Conservation (phyloP, 106 monocot genomes). For the Narthecium ossifragum region DNA sequence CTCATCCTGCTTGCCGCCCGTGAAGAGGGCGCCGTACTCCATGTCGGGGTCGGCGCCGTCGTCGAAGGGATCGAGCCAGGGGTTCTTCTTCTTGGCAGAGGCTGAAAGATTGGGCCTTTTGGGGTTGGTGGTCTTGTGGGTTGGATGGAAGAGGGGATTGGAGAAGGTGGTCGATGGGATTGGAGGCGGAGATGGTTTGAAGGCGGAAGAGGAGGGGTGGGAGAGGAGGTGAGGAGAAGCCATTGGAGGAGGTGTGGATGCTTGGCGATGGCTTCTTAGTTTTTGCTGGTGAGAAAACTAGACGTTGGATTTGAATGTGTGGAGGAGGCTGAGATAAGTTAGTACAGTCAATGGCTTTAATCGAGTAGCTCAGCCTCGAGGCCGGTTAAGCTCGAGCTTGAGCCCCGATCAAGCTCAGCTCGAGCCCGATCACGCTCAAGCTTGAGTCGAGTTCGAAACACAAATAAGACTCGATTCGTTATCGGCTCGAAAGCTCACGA, state of each 20-base stretch:
- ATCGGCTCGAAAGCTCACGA: no score
- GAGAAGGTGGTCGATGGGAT: no score
- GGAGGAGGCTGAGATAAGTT: conserved; percentile 25
- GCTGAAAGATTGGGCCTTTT: neutral
- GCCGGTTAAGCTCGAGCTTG: no score
- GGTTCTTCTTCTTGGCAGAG: conserved; percentile 72
- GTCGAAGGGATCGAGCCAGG: conserved; percentile 93
- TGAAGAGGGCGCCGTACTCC: conserved; percentile 56
- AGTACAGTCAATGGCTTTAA: no score
- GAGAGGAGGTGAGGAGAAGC: neutral
- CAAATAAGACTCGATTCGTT: no score
- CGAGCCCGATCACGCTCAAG: no score
- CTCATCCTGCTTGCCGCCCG: conserved; percentile 82
- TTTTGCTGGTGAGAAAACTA: neutral
- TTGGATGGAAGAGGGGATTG: neutral
- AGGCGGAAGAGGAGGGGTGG: neutral
- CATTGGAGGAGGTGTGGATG: neutral
- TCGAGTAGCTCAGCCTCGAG: no score
- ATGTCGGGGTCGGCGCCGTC: conserved; percentile 60
- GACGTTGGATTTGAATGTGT: conserved; percentile 32
- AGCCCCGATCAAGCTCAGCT: no score
- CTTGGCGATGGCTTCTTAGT: neutral
- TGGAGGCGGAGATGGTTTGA: conserved; percentile 1
- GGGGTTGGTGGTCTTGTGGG: neutral
- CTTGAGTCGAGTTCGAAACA: no score